These are phyloP conservation scores for Aspergillus ostianus DNA, from an alignment of 495 filamentous ascomycete species.

Conservation along the genomic window DNA sequence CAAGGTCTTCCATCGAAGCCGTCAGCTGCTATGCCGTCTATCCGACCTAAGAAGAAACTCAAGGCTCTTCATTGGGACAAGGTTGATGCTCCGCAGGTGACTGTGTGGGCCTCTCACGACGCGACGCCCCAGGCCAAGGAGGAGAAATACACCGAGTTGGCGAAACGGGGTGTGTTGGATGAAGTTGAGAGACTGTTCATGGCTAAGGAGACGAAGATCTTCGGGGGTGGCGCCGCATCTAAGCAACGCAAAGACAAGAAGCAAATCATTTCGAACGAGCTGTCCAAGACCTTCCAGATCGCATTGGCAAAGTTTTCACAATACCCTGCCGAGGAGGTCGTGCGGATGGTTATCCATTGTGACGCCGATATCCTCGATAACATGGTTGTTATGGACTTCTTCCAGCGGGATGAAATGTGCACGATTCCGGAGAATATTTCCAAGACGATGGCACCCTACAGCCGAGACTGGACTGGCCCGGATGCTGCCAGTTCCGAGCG, in stretches of 20 bases:
- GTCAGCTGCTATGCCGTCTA: conserved; percentile 63
- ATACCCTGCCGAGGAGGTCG: conserved; percentile 73
- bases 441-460: conserved; percentile 92
- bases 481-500: conserved; percentile 74
- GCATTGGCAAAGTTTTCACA: conserved; percentile 86
- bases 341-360: conserved; percentile 93
- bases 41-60: conserved; percentile 96
- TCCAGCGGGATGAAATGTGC: conserved; percentile 88
- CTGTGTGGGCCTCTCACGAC: conserved; percentile 89
- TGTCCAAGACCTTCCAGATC: conserved; percentile 92
- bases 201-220: conserved; percentile 92
- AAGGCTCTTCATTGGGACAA: conserved; percentile 99
- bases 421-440: conserved; percentile 84
- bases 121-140: conserved; percentile 81
- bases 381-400: conserved; percentile 93
- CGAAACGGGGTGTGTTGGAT: conserved; percentile 89
- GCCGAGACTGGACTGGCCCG: conserved; percentile 92
- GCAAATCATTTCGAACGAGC: conserved; percentile 88
- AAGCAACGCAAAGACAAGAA: conserved; percentile 91
- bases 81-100: conserved; percentile 88
- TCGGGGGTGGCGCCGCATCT: conserved; percentile 59
- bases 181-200: conserved; percentile 97
- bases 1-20: conserved; percentile 38
- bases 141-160: conserved; percentile 90
- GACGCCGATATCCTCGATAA: conserved; percentile 91